Evolutionary conservation across 1,284 basidiomycete species (phyloP).

Genomic region (Tilletia horrida): DNA sequence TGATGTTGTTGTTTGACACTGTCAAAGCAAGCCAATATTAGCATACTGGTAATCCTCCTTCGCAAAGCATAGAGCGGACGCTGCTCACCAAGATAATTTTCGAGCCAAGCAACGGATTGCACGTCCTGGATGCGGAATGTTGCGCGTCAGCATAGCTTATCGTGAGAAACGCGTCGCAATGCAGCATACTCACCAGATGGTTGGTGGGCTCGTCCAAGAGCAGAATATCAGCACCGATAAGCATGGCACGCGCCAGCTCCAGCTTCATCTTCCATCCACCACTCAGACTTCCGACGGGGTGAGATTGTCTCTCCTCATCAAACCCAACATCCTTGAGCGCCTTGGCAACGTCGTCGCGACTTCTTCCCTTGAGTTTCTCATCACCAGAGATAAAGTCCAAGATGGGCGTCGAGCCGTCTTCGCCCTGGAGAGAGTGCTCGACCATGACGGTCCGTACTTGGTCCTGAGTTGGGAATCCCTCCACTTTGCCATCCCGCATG

Average conservation of each 20-base stretch:
- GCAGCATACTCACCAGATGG: constrained; percentile 41
- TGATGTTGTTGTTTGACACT: constrained; percentile 58
- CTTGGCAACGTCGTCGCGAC: constrained; percentile 41
- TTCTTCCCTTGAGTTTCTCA: constrained; percentile 34
- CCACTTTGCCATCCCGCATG: constrained; percentile 84
- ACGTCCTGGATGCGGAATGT: constrained; percentile 67
- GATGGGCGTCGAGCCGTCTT: constrained; percentile 75
- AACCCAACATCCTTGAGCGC: constrained; percentile 65
- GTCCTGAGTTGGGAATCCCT: constrained; percentile 88
- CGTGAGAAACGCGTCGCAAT: neutral
- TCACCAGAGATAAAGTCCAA: constrained; percentile 78
- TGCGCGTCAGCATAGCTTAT: constrained; percentile 20
- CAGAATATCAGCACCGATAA: constrained; percentile 71
- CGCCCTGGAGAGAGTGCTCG: constrained; percentile 89
- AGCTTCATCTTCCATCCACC: constrained; percentile 99
- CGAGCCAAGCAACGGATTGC: constrained; percentile 86
- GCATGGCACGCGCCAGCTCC: constrained; percentile 65
- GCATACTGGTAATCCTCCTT: neutral
- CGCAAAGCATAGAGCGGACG: neutral
- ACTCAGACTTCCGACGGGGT: constrained; percentile 82
- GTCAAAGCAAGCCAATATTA: neutral
- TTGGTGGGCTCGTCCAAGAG: constrained; percentile 91
- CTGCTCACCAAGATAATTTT: constrained; percentile 65
- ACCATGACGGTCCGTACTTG: constrained; percentile 89
- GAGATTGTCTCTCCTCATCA: constrained; percentile 77